These are phyloP conservation scores for Cinnamomum chago DNA, from an alignment of 164 flowering plant species.

Conservation along the genomic window DNA sequence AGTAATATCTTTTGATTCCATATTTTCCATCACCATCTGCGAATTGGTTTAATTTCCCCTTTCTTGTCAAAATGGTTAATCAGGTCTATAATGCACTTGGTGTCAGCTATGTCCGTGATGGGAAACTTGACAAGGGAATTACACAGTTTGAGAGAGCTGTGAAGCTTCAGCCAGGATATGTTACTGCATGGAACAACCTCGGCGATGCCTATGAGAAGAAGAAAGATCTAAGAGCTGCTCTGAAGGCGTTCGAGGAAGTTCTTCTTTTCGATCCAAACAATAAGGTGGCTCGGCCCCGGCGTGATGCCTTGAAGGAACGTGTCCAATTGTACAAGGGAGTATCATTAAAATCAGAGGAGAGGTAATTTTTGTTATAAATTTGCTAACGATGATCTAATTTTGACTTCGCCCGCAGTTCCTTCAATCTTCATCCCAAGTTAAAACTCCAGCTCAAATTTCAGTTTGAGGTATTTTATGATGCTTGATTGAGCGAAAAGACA, in stretches of 20 bases:
- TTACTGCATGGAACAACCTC: slow-evolving; percentile 95
- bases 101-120: slow-evolving; percentile 75
- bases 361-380: slow-evolving; percentile 24
- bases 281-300: slow-evolving; percentile 71
- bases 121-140: slow-evolving; percentile 76
- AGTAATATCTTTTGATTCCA: neutral
- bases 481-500: neutral
- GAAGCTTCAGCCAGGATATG: slow-evolving; percentile 91
- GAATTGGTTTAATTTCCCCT: neutral
- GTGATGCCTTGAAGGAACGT: slow-evolving; percentile 65
- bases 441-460: slow-evolving; percentile 1
- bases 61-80: neutral
- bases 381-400: slow-evolving; percentile 6
- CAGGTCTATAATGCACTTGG: slow-evolving; percentile 96
- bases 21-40: neutral
- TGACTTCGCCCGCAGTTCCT: neutral
- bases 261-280: slow-evolving; percentile 92
- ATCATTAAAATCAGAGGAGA: slow-evolving; percentile 59
- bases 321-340: slow-evolving; percentile 67
- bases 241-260: slow-evolving; percentile 86
- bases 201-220: slow-evolving; percentile 94
- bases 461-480: neutral
- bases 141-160: slow-evolving; percentile 78
- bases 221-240: slow-evolving; percentile 68
- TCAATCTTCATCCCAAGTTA: neutral